Evolutionary conservation across 371 early-diverging fungal species (phyloP), one percentile per base, ranked within the genome.

Genomic region (Furculomyces boomerangus): DNA sequence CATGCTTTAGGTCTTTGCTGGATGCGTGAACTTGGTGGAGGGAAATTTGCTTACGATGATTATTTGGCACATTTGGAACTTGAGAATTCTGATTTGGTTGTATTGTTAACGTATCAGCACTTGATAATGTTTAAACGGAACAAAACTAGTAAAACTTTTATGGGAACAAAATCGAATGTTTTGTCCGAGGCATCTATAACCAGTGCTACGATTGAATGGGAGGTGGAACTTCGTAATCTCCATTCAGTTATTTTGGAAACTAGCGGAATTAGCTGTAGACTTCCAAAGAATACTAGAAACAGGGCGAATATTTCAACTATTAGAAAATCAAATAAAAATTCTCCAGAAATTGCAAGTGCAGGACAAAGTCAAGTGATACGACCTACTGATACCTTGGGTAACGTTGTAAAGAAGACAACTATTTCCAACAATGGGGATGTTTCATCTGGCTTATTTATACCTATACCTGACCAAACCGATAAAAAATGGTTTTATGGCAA

Each of bases 1-100:
- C 90, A 93, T 64, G 92, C 94, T 0, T 74, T 88, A 37, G 97
- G 95, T 3, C 85, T 95, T 61, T 75, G 67, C 55, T 90, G 91
- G 90, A 76, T 93, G 45, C 87, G 86, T 58, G 80, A 84, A 58
- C 70, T 89, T 2, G 82, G 80, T 48, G 77, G 78, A 53, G 94
- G 93, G 1, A 73, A 72, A 50, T 92, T 79, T 61, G 78, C 82
- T 32, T 65, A 79, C n/a, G 93, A 94, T 53, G 74, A 74, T 30
- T 97, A 97, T 59, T 68, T 91, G 53, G 84, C 88, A 0, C 95
- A 95, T 57, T 68, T 88, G 44, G 88, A 74, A 50, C 74, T 84
- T 2, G 81, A 77, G 32, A 77, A 75, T 10, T 76, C 80, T 51
- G 82, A 84, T 35, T 76, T 83, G 59, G 78, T 83, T 0, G 80